phyloP scores from a whole-genome alignment of 2,329 filamentous ascomycete genomes.

The Didymella sp. region DNA sequence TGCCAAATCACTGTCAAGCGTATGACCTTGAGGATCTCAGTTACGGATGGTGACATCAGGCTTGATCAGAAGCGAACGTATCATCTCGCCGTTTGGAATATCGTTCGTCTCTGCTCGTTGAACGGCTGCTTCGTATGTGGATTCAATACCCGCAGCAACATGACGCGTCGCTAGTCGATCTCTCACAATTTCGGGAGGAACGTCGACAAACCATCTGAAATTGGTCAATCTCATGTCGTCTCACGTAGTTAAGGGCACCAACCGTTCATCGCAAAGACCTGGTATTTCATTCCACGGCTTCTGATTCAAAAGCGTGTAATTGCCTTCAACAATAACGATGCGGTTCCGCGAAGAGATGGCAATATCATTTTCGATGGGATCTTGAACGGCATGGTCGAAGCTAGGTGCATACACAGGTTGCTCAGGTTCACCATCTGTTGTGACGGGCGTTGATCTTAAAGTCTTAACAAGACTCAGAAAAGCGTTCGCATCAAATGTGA shows the following conservation, averaged over 20 bases:
- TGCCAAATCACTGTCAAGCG: background rate
- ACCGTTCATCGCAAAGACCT: slow-evolving; percentile 29
- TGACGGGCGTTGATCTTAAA: slow-evolving; percentile 28
- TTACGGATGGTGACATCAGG: slow-evolving; percentile 31
- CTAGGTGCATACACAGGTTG: slow-evolving; percentile 27
- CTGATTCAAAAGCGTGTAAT: slow-evolving; percentile 36
- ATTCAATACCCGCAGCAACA: slow-evolving; percentile 35
- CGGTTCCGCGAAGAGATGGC: slow-evolving; percentile 31
- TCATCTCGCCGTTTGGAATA: slow-evolving; percentile 34
- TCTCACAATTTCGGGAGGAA: slow-evolving; percentile 25
- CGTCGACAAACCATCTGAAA: slow-evolving; percentile 36
- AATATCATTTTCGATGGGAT: slow-evolving; percentile 29
- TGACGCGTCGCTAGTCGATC: slow-evolving; percentile 31
- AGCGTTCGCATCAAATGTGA: slow-evolving; percentile 35
- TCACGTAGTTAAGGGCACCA: background rate
- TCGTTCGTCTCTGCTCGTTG: slow-evolving; percentile 35
- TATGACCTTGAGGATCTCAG: slow-evolving; percentile 8
- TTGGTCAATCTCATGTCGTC: slow-evolving; percentile 3
- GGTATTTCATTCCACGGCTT: slow-evolving; percentile 30
- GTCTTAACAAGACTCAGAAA: slow-evolving; percentile 28
- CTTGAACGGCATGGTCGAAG: slow-evolving; percentile 38
- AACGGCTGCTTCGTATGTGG: slow-evolving; percentile 27
- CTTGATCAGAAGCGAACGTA: slow-evolving; percentile 29
- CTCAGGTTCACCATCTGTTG: slow-evolving; percentile 23
- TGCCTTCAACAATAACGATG: slow-evolving; percentile 36